Percentiles rank a stretch among this genome's conserved stretches.
phyloP scores from a whole-genome alignment of 176 grass and related monocot genomes.

The Paspalum vaginatum region DNA sequence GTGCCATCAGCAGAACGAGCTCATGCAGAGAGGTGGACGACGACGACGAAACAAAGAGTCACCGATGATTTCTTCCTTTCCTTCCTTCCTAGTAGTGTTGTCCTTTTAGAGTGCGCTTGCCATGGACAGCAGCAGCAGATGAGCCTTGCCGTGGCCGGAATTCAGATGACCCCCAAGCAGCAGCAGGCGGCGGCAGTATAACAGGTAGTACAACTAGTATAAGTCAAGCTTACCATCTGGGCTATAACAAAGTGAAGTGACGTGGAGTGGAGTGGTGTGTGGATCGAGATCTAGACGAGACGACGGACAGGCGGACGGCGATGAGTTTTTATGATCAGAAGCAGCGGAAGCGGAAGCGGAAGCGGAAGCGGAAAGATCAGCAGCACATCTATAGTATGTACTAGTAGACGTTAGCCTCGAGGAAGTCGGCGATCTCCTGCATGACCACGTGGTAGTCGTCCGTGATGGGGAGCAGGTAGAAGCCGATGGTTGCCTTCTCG shows the following conservation, averaged over 20 bases:
- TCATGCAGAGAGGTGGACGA: not conserved
- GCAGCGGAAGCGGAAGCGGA: too few species aligned
- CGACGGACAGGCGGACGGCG: not conserved
- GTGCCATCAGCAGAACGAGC: conserved; percentile 10
- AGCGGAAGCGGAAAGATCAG: conserved; percentile 23
- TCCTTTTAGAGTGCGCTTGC: conserved; percentile 13
- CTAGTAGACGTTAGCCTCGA: conserved; percentile 67
- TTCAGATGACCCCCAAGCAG: conserved; percentile 40
- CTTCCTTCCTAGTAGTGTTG: not conserved
- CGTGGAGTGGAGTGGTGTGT: conserved; percentile 10
- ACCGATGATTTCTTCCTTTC: conserved; percentile 4
- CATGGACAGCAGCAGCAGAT: conserved; percentile 14
- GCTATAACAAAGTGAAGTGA: conserved; percentile 39
- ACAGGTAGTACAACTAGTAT: conserved; percentile 21
- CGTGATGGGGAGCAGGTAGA: conserved; percentile 93
- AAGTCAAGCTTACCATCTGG: conserved; percentile 66
- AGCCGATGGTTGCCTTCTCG: conserved; percentile 83
- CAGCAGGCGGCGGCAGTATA: conserved; percentile 34
- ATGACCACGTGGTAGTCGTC: conserved; percentile 95
- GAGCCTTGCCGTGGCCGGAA: conserved; percentile 25
- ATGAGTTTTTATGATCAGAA: not conserved
- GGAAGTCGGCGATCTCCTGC: conserved; percentile 90
- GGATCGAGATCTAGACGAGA: not conserved
- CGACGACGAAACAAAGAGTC: conserved; percentile 25
- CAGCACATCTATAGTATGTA: conserved; percentile 44